These are phyloP conservation scores for Metroxylon sagu DNA, from an alignment of 176 grass and related monocot species.

Conservation along the genomic window DNA sequence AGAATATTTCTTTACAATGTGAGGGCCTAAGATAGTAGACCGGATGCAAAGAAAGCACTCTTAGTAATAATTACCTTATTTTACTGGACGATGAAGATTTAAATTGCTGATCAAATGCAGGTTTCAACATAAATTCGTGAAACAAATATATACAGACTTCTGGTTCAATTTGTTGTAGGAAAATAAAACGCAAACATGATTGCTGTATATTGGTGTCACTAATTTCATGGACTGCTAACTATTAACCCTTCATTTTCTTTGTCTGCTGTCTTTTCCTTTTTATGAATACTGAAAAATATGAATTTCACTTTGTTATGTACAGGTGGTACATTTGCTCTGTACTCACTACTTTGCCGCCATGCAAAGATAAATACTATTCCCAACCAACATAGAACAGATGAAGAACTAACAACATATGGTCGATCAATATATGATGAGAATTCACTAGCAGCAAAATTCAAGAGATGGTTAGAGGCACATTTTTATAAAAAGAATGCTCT, in stretches of 20 bases:
- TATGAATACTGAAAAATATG: slow-evolving; percentile 1
- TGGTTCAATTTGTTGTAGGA: too few relatives aligned
- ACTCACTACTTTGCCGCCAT: slow-evolving; percentile 84
- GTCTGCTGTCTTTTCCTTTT: not conserved
- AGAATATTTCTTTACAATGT: too few relatives aligned
- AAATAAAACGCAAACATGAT: too few relatives aligned
- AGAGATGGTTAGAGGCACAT: slow-evolving; percentile 64
- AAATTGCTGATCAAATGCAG: too few relatives aligned
- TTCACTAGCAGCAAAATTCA: slow-evolving; percentile 68
- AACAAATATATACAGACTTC: too few relatives aligned
- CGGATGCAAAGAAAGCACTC: too few relatives aligned
- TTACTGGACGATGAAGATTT: too few relatives aligned
- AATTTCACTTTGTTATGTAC: slow-evolving; percentile 12
- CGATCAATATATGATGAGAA: slow-evolving; percentile 77
- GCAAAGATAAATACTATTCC: slow-evolving; percentile 82
- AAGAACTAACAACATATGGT: slow-evolving; percentile 79
- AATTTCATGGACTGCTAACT: not conserved
- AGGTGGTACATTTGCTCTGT: slow-evolving; percentile 92
- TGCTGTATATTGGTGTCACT: too few relatives aligned
- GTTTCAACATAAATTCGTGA: too few relatives aligned
- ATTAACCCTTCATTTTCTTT: not conserved
- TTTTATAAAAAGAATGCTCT: slow-evolving; percentile 57
- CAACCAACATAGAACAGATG: slow-evolving; percentile 87
- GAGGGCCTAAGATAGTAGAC: too few relatives aligned
- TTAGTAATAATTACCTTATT: too few relatives aligned